Percentiles rank a stretch among this genome's conserved stretches.
These are phyloP conservation scores for Xanthoparmelia taractica DNA, from an alignment of 495 filamentous ascomycete genomes.

Conservation along the genomic window DNA sequence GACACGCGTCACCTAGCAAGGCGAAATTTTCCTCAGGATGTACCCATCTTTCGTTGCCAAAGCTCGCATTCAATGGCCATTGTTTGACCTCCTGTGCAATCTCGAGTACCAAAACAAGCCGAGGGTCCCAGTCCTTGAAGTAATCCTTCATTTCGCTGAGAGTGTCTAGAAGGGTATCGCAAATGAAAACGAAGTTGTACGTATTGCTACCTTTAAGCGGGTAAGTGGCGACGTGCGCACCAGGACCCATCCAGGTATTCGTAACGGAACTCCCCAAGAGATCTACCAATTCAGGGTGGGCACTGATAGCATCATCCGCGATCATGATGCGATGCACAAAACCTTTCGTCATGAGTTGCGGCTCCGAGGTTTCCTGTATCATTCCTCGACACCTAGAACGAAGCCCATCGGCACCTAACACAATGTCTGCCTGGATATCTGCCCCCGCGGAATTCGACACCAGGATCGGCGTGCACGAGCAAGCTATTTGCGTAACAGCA, in stretches of 20 bases:
- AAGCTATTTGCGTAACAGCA: conserved; percentile 37
- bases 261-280: conserved; percentile 22
- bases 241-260: conserved; percentile 38
- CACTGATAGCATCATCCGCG: conserved; percentile 40
- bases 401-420: conserved; percentile 49
- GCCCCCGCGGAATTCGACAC: conserved; percentile 27
- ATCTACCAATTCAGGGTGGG: conserved; percentile 35
- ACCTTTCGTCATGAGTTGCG: not conserved
- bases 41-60: conserved; percentile 38
- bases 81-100: conserved; percentile 44
- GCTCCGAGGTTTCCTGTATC: not conserved
- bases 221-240: conserved; percentile 49
- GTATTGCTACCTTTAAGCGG: conserved; percentile 40
- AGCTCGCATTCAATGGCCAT: conserved; percentile 33
- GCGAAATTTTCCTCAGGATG: conserved; percentile 45
- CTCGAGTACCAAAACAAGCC: conserved; percentile 40
- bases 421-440: conserved; percentile 37
- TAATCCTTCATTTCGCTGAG: conserved; percentile 53
- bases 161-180: conserved; percentile 53
- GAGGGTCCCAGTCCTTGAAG: conserved; percentile 47
- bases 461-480: conserved; percentile 29
- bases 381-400: conserved; percentile 16
- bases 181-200: conserved; percentile 55
- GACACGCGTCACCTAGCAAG: conserved; percentile 58
- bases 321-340: not conserved